Conservation (phyloP, 192 early-diverging fungal species). For the Podila clonocystis region DNA sequence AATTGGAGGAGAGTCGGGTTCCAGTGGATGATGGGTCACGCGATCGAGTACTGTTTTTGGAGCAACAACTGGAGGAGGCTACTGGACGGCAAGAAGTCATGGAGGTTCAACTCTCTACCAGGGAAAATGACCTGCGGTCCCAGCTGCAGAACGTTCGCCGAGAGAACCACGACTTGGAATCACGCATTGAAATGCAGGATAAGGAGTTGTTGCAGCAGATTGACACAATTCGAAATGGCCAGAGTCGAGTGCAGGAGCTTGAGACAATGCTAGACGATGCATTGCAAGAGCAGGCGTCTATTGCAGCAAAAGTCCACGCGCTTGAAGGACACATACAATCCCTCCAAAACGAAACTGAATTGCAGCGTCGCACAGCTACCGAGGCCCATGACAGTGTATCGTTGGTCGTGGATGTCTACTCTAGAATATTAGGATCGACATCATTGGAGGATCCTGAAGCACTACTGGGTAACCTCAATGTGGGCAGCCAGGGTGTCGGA, state of each 20-base stretch:
- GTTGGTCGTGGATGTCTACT: constrained; percentile 4
- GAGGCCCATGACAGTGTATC: neutral
- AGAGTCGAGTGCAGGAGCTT: neutral
- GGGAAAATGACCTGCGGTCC: neutral
- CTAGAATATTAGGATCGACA: neutral
- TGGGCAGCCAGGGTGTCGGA: no score
- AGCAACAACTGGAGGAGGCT: neutral
- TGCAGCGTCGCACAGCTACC: neutral
- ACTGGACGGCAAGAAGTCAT: neutral
- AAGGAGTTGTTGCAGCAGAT: neutral
- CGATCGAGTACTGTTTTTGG: neutral
- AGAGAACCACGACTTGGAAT: neutral
- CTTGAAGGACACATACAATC: neutral
- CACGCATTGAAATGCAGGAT: neutral
- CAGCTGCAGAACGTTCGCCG: neutral
- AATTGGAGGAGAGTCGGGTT: neutral
- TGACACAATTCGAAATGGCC: neutral
- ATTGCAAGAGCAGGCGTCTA: neutral
- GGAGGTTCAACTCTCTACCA: neutral
- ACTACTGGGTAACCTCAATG: neutral
- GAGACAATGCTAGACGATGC: neutral
- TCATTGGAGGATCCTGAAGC: constrained; percentile 15
- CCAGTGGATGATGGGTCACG: neutral
- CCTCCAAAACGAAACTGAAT: neutral
- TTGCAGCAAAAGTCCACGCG: neutral